Evolutionary conservation across 2,329 filamentous ascomycete genomes (phyloP).

Genomic region (Botrytis medusae): DNA sequence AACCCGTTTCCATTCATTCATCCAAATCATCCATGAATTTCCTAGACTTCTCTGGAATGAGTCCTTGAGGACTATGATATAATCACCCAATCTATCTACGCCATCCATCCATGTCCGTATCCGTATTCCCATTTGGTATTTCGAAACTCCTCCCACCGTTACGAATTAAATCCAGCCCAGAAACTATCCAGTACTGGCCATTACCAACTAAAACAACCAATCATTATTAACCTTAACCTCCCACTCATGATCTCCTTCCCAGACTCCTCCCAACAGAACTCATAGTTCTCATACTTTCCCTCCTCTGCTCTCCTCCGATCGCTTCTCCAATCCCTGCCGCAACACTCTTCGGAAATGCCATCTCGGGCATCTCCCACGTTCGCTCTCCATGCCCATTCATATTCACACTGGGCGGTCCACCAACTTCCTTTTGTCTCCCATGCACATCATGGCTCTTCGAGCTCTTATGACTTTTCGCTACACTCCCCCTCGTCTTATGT

Average conservation of each 20-base stretch:
- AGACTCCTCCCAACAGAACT: slow-evolving; percentile 16
- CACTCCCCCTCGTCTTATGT: slow-evolving; percentile 25
- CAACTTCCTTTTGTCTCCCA: neutral
- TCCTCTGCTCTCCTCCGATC: slow-evolving; percentile 19
- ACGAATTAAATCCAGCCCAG: neutral
- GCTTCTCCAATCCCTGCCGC: slow-evolving; percentile 3
- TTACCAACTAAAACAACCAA: neutral
- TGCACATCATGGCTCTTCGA: slow-evolving; percentile 13
- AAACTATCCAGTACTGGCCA: neutral
- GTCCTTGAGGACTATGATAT: neutral
- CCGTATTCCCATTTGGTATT: neutral
- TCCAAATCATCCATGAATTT: neutral
- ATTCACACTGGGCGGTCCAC: neutral
- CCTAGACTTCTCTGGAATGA: neutral
- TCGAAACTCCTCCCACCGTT: neutral
- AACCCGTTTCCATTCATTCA: neutral
- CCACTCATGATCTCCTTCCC: slow-evolving; percentile 1
- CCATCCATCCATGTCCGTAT: neutral
- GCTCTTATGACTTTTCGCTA: slow-evolving; percentile 19
- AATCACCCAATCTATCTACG: neutral
- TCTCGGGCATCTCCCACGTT: slow-evolving; percentile 28
- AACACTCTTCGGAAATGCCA: slow-evolving; percentile 19
- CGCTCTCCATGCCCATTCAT: slow-evolving; percentile 24
- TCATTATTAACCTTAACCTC: neutral
- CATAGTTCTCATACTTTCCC: slow-evolving; percentile 8